Evolutionary conservation across 257 asterid genomes (phyloP), one percentile per base, ranked within the genome.

Genomic region (Scutellaria galericulata): DNA sequence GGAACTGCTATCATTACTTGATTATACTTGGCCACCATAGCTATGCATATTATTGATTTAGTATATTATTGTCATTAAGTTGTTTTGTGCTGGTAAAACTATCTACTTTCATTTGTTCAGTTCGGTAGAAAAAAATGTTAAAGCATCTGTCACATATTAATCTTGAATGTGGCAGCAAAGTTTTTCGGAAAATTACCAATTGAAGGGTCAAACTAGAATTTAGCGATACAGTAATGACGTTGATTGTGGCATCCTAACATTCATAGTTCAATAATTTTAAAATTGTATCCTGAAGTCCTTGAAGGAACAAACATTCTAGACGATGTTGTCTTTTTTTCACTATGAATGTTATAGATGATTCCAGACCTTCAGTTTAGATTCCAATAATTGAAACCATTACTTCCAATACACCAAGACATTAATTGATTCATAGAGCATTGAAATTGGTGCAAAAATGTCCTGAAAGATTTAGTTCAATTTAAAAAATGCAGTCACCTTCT

Each of bases 381-480:
- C 42, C 4, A 8, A 37, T 11, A 22, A 31, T 60, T 27, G 71
- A 51, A 37, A 13, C 13, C 56, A 63, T 15, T 46, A 46, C 31
- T 9, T 20, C 27, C 27, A 24, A 24, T 37, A 31, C 7, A 9
- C 24, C 62, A 54, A 44, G 20, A 27, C 35, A 40, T 51, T 55
- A 45, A 70, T 22, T 45, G 37, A 57, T 46, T 14, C 11, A 67
- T 8, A 56, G 58, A 5, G 37, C 22, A 11, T 27, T 52, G 76
- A 37, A 10, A 22, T 48, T 12, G 40, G 39, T 35, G 41, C 61
- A 56, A 65, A 24, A 18, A 39, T n/a, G 62, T 18, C 15, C 10
- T 12, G 35, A 13, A 27, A 45, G 47, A 15, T 58, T 57, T 37
- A 35, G 62, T 74, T 48, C 62, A 55, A 37, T 46, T 74, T 55